Percentiles rank a stretch among this genome's conserved stretches.
Evolutionary conservation across 768 basidiomycete genomes (phyloP).

Genomic region (Suillus luteus): DNA sequence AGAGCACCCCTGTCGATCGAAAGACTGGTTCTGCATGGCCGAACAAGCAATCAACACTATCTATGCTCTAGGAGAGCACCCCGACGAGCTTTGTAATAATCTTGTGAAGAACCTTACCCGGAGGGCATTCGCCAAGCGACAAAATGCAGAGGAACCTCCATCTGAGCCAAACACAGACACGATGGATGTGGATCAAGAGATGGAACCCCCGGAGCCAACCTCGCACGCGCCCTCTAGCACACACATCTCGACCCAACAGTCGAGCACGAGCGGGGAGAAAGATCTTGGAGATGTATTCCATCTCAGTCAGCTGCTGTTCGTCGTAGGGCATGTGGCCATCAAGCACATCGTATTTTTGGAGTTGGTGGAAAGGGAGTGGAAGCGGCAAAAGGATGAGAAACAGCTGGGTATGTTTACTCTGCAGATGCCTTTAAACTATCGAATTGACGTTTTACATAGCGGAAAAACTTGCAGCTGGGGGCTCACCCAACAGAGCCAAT

Average conservation of each 20-base stretch:
- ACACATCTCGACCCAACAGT: constrained; percentile 13
- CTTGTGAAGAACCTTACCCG: constrained; percentile 82
- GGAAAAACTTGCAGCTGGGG: constrained; percentile 58
- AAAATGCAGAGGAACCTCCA: constrained; percentile 13
- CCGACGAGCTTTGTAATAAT: constrained; percentile 77
- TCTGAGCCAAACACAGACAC: constrained; percentile 45
- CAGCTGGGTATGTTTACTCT: constrained; percentile 58
- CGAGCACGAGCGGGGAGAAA: constrained; percentile 32
- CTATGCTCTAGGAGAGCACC: constrained; percentile 92
- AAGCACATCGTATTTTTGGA: constrained; percentile 98
- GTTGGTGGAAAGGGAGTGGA: constrained; percentile 93
- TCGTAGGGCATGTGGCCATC: constrained; percentile 95
- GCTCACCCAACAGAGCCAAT: constrained; percentile 39
- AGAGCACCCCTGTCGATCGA: constrained; percentile 75
- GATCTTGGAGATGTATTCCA: constrained; percentile 83
- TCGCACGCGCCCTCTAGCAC: constrained; percentile 22
- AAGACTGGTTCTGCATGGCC: constrained; percentile 96
- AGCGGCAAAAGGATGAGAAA: constrained; percentile 91
- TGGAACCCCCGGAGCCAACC: constrained; percentile 31
- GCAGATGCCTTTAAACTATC: neutral
- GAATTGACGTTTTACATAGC: constrained; percentile 36
- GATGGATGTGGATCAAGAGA: constrained; percentile 57
- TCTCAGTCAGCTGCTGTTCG: constrained; percentile 91
- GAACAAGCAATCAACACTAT: constrained; percentile 97
- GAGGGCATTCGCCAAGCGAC: constrained; percentile 58